Evolutionary conservation across 345 rosid genomes (phyloP).

Genomic region (Nasturtium officinale): DNA sequence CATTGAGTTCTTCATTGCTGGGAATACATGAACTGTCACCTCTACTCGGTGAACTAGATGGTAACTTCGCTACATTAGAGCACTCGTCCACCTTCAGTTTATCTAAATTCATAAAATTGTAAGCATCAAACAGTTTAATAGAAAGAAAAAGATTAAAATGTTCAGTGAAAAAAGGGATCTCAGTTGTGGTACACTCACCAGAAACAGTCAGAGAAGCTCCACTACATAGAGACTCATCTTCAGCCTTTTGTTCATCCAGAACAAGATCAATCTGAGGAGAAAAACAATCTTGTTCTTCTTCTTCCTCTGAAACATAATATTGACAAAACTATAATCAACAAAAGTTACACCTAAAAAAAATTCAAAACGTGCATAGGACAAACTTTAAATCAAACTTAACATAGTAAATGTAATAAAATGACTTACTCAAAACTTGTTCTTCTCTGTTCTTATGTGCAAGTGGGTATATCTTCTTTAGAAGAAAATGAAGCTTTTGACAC

Average conservation of each 20-base stretch:
- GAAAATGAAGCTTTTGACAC: conserved; percentile 62
- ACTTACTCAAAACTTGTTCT: conserved; percentile 57
- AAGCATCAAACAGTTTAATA: not conserved
- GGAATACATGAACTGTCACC: not conserved
- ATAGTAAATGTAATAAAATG: not conserved
- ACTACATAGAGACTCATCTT: conserved; percentile 35
- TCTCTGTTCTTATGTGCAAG: conserved; percentile 56
- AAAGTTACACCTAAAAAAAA: conserved; percentile 3
- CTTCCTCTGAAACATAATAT: conserved; percentile 60
- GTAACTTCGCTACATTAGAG: conserved; percentile 28
- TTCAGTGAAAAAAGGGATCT: conserved; percentile 9
- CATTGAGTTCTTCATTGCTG: conserved; percentile 23
- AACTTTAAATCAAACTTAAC: not conserved
- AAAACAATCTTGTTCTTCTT: conserved; percentile 36
- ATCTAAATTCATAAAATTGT: not conserved
- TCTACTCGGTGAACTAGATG: conserved; percentile 13
- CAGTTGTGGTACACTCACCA: conserved; percentile 14
- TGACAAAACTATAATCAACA: not conserved
- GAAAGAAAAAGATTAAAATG: conserved; percentile 21
- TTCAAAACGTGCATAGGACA: not conserved
- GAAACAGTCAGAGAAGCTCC: conserved; percentile 29
- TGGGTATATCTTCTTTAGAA: conserved; percentile 73
- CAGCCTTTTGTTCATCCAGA: conserved; percentile 24
- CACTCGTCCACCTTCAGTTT: conserved; percentile 30
- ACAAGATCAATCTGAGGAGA: conserved; percentile 63